Conservation (phyloP, 768 basidiomycete species). For the Pseudohyphozyma bogoriensis region DNA sequence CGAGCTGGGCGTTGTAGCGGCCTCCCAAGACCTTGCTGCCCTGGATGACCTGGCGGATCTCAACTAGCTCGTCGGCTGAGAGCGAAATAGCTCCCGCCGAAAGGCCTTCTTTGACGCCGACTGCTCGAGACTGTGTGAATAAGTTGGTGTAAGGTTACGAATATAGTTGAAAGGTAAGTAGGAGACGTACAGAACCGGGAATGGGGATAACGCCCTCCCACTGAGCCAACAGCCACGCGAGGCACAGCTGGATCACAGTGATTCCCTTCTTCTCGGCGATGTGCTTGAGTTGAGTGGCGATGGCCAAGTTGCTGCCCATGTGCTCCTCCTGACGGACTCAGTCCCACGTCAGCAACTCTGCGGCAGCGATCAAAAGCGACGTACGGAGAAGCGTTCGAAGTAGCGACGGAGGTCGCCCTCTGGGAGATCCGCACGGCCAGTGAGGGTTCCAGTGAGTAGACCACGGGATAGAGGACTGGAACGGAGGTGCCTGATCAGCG, state of each 20-base stretch:
- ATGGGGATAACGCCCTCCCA: constrained; percentile 15
- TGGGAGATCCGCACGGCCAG: constrained; percentile 31
- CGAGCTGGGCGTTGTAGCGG: constrained; percentile 36
- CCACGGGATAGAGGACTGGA: constrained; percentile 17
- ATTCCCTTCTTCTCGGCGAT: constrained; percentile 40
- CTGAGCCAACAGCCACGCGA: constrained; percentile 38
- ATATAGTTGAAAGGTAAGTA: no score
- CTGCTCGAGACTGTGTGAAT: constrained; percentile 7
- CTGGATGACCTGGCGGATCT: constrained; percentile 42
- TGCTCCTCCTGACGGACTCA: no score
- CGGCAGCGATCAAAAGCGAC: no score
- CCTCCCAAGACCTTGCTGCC: constrained; percentile 40
- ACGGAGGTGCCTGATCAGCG: not conserved
- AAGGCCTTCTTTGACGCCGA: constrained; percentile 41
- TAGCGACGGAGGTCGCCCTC: constrained; percentile 18
- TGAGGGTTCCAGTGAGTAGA: constrained; percentile 38
- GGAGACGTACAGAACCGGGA: constrained; percentile 22
- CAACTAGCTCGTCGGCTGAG: constrained; percentile 40
- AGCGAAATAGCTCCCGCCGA: constrained; percentile 44
- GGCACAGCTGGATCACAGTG: constrained; percentile 38
- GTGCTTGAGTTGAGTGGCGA: constrained; percentile 36
- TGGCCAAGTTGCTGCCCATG: constrained; percentile 39
- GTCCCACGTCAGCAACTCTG: no score
- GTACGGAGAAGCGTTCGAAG: constrained; percentile 22
- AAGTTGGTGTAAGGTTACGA: not conserved